Evolutionary conservation across 345 rosid species (phyloP), one percentile per base, ranked within the genome.

Genomic region (Eucalyptus pumila): DNA sequence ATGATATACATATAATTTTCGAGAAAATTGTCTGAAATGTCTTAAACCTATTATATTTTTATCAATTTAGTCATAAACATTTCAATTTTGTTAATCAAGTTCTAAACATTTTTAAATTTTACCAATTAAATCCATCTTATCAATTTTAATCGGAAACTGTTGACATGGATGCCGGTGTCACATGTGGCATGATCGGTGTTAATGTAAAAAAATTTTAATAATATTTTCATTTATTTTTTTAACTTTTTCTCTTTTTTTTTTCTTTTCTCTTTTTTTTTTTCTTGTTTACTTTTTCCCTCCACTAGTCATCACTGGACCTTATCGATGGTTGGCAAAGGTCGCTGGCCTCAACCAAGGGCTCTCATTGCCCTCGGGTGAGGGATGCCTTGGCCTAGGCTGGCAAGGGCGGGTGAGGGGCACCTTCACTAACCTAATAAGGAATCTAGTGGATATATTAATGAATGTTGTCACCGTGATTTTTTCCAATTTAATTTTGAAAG

Each of bases 151-250:
- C 0, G 3, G 6, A 56, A 56, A 23, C 0, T 24, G 13, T 56
- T 56, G 0, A 24, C 1, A 0, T 56, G 1, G 27, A 10, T 10
- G 6, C 0, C 0, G 0, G 0, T 56, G 0, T 56, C 6, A 3
- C 4, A 52, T 52, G 10, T 52, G 2, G 24, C 1, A 52, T 51
- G 0, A 51, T 54, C 2, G 2, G 3, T 52, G 9, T 4, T 52
- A 45, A 44, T 6, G 9, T 8, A 44, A 44, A 44, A 44, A 2
- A 44, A 44, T 44, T 2, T 8, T 44, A 9, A 9, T 45, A 54
- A 54, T 54, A 23, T 24, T 56, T 56, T 56, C 6, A 9, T 4
- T 4, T 40, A 9, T 56, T 4, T 52, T 21, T 52, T 52, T 17
- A 17, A 2, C 23, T 54, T 8, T 21, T 2, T 2, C 2, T 8